A percentile compares a stretch with the other conserved stretches of the same genome.
These are phyloP conservation scores for Cylindrotheca closterium DNA, from an alignment of 108 stramenopile genomes.

Conservation along the genomic window DNA sequence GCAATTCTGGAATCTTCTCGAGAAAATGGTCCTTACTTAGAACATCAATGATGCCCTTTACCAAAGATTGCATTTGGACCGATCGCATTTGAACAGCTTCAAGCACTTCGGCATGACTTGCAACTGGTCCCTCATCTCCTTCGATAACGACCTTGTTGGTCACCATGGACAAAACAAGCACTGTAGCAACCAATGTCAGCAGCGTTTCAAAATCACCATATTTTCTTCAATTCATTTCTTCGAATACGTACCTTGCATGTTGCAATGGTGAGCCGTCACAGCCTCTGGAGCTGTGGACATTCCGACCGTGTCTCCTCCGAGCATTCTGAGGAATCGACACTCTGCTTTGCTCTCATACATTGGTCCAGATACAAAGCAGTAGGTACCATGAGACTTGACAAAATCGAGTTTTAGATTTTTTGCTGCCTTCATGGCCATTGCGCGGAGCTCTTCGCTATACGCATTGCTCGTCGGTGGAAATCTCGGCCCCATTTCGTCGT, in stretches of 20 bases:
- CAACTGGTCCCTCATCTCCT: constrained; percentile 60
- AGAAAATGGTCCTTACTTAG: constrained; percentile 27
- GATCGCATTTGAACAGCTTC: constrained; percentile 71
- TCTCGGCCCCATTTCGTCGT: constrained; percentile 84
- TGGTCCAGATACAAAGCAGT: constrained; percentile 91
- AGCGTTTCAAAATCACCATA: too few relatives aligned
- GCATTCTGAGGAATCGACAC: constrained; percentile 62
- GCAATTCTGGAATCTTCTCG: constrained; percentile 34
- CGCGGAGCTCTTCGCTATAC: constrained; percentile 52
- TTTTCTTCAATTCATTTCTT: too few relatives aligned
- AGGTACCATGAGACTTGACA: constrained; percentile 69
- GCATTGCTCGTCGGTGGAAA: constrained; percentile 85
- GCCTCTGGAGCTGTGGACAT: constrained; percentile 92
- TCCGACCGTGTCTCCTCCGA: constrained; percentile 81
- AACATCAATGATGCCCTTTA: constrained; percentile 58
- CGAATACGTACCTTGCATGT: constrained; percentile 43
- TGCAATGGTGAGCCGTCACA: constrained; percentile 86
- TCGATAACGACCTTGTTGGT: constrained; percentile 86
- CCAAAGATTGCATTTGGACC: constrained; percentile 67
- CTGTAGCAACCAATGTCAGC: too few relatives aligned
- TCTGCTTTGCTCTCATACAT: constrained; percentile 90
- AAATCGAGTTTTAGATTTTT: constrained; percentile 48
- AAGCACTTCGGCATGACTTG: constrained; percentile 90
- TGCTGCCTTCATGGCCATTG: constrained; percentile 55
- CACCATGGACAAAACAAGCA: constrained; percentile 82